Conservation (phyloP, 2,329 filamentous ascomycete genomes). For the Exophiala xenobiotica region DNA sequence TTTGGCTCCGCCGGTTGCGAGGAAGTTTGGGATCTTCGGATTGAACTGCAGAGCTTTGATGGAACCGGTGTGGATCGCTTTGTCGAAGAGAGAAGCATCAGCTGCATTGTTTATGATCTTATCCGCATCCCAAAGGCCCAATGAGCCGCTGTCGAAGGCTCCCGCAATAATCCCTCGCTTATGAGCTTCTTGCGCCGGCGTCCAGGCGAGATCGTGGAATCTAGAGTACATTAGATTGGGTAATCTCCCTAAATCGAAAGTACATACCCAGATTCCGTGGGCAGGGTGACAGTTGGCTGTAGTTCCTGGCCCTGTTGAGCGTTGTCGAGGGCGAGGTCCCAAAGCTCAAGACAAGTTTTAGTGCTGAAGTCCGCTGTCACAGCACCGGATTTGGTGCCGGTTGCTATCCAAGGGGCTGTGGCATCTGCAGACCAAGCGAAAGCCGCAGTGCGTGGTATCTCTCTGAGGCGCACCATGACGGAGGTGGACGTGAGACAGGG, state of each 20-base stretch:
- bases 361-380: constrained; percentile 97
- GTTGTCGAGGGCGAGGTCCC: constrained; percentile 85
- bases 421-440: constrained; percentile 93
- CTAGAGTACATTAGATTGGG: constrained; percentile 47
- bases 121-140: constrained; percentile 90
- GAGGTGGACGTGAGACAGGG: constrained; percentile 20
- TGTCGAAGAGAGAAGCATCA: constrained; percentile 81
- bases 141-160: constrained; percentile 87
- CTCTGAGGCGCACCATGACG: constrained; percentile 90
- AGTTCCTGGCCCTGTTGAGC: constrained; percentile 75
- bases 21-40: constrained; percentile 81
- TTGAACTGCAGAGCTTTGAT: constrained; percentile 98
- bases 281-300: constrained; percentile 78
- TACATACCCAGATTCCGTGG: constrained; percentile 80
- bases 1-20: constrained; percentile 90
- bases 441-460: constrained; percentile 93
- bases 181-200: constrained; percentile 73
- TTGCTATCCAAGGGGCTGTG: constrained; percentile 78
- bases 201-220: constrained; percentile 97
- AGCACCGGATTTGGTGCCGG: constrained; percentile 89
- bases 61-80: constrained; percentile 84
- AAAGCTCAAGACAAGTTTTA: constrained; percentile 93
- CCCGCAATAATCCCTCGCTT: constrained; percentile 89
- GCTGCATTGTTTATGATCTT: constrained; percentile 57
- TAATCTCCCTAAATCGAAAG: background rate